Conservation (phyloP, 2,329 filamentous ascomycete species). For the Rhexocercosporidium sp. region DNA sequence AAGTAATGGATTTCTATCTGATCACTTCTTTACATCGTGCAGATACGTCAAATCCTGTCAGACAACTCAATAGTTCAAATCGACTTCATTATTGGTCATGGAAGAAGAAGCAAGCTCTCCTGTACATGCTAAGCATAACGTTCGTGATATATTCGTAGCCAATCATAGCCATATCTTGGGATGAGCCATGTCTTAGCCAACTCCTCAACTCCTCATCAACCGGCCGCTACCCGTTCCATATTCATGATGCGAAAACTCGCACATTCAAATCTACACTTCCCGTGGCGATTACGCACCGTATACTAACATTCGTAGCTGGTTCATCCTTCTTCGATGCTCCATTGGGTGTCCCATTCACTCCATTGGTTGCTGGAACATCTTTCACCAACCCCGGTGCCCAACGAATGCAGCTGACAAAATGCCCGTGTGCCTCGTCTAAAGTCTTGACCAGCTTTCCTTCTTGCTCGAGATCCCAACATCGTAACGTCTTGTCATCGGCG, state of each 20-base stretch:
- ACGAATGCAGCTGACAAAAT: conserved; percentile 84
- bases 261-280: conserved; percentile 84
- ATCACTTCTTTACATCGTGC: not conserved
- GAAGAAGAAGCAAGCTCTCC: conserved; percentile 24
- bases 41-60: no score
- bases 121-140: conserved; percentile 39
- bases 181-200: conserved; percentile 26
- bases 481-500: conserved; percentile 87
- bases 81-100: conserved; percentile 19
- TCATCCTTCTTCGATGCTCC: conserved; percentile 51
- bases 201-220: conserved; percentile 33
- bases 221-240: conserved; percentile 18
- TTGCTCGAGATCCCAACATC: conserved; percentile 92
- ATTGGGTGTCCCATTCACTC: conserved; percentile 56
- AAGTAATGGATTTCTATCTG: no score
- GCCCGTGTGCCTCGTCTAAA: conserved; percentile 76
- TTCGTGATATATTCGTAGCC: conserved; percentile 39
- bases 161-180: conserved; percentile 26
- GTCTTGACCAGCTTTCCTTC: conserved; percentile 90
- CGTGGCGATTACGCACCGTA: conserved; percentile 85
- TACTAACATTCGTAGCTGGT: conserved; percentile 59
- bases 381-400: conserved; percentile 83
- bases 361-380: conserved; percentile 53
- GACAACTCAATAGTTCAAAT: not conserved
- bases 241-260: conserved; percentile 70